Evolutionary conservation across 2,329 filamentous ascomycete genomes (phyloP), one percentile per base, ranked within the genome.

Genomic region (Colletotrichum liaoningense): DNA sequence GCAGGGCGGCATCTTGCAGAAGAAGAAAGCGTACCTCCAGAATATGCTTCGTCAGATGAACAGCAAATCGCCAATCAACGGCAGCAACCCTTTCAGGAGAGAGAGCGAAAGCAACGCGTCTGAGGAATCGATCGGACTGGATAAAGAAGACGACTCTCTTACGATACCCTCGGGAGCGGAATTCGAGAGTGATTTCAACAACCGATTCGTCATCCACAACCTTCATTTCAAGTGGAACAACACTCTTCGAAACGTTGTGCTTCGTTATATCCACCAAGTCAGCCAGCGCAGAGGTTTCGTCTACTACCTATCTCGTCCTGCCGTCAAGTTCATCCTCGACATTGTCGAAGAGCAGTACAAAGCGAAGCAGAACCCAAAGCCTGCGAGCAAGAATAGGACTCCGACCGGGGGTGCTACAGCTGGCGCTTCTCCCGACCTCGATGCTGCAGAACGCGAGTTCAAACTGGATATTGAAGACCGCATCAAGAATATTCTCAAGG

Each of bases 181-280:
- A 76, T 96, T 96, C 77, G 92, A 94, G 62, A 98, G 94, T 81
- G 95, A 98, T 80, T 99, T 98, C 86, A 97, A 97, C 81, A 99
- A 99, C 80, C 93, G 97, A 2, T 99, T 99, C 85, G 96, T 98
- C 77, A 93, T 99, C 65, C 97, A 99, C 86, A 99, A 99, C 78
- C 90, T 97, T 80, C 97, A 99, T 79, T 86, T 99, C 70, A 99
- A 99, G 83, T 99, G 97, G 97, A 98, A 98, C 85, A 99, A 99
- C 78, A 91, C 95, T 12, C 85, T 99, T 49, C 92, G 97, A 72
- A 98, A 99, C 80, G 98, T 98, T 78, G 97, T 99, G 63, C 89
- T 99, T 54, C 94, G 97, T 28, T 99, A 99, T 81, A 97, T 97
- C 75, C 97, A 99, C 80, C 97, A 99, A 85, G 97, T 97, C 79